Evolutionary conservation across 108 stramenopile genomes (phyloP).

Genomic region (Seminavis robusta): DNA sequence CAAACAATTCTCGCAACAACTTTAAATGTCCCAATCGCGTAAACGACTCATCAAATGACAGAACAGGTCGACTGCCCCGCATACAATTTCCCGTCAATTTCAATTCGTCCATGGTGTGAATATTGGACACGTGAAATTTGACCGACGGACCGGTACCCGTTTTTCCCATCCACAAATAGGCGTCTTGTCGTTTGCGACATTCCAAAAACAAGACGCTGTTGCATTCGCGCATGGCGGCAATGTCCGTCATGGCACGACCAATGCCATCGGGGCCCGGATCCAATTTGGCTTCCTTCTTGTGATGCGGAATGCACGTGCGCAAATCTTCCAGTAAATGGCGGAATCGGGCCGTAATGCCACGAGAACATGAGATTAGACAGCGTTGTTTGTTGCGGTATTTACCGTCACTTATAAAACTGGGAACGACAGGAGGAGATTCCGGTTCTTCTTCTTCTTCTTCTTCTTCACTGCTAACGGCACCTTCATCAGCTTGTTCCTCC

Average conservation of each 20-base stretch:
- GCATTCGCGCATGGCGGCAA: slow-evolving; percentile 94
- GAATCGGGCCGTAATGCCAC: slow-evolving; percentile 96
- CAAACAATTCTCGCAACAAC: slow-evolving; percentile 90
- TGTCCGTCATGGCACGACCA: slow-evolving; percentile 90
- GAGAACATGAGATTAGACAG: slow-evolving; percentile 87
- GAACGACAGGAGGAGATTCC: too few species aligned
- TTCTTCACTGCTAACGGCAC: too few species aligned
- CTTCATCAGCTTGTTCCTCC: too few species aligned
- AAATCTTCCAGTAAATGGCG: slow-evolving; percentile 97
- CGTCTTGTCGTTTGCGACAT: slow-evolving; percentile 93
- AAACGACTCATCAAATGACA: slow-evolving; percentile 93
- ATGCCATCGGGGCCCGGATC: slow-evolving; percentile 74
- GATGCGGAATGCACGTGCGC: slow-evolving; percentile 91
- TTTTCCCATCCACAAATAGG: slow-evolving; percentile 92
- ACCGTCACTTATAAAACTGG: slow-evolving; percentile 70
- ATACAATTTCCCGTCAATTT: slow-evolving; percentile 96
- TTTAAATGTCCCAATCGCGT: slow-evolving; percentile 57
- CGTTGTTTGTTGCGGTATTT: slow-evolving; percentile 96
- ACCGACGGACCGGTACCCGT: slow-evolving; percentile 80
- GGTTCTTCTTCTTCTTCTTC: too few species aligned
- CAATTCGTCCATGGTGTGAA: slow-evolving; percentile 99
- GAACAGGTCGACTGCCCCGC: slow-evolving; percentile 92
- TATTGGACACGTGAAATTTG: slow-evolving; percentile 95
- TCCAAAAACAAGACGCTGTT: slow-evolving; percentile 94
- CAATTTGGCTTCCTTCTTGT: slow-evolving; percentile 95